A percentile compares a stretch with the other conserved stretches of the same genome.
These are phyloP conservation scores for Hanseniaspora hatyaiensis DNA, from an alignment of 805 yeast genomes.

Conservation along the genomic window DNA sequence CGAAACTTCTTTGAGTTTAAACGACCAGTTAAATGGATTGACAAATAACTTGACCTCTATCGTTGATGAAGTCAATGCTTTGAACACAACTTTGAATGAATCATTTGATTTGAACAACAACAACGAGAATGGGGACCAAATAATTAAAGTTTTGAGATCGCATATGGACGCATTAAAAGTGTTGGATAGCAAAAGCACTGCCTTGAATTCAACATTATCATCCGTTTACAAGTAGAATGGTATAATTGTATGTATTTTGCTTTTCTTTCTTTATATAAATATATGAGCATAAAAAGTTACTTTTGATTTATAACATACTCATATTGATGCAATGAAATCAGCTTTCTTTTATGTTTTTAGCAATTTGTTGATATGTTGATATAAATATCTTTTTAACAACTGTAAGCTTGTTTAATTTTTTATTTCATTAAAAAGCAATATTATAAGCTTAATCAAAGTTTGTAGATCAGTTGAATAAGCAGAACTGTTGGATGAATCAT, in stretches of 20 bases:
- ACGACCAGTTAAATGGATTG: slow-evolving; percentile 64
- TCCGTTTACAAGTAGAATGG: slow-evolving; percentile 19
- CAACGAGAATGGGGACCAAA: slow-evolving; percentile 41
- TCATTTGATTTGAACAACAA: slow-evolving; percentile 30
- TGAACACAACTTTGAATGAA: slow-evolving; percentile 68
- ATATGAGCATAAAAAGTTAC: background rate
- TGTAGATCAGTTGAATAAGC: slow-evolving; percentile 9
- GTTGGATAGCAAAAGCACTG: slow-evolving; percentile 62
- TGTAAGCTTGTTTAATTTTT: background rate
- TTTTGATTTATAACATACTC: background rate
- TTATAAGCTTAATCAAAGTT: slow-evolving; percentile 1
- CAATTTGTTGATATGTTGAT: background rate
- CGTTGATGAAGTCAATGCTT: slow-evolving; percentile 71
- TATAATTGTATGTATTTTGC: background rate
- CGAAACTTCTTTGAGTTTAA: slow-evolving; percentile 71
- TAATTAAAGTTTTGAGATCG: slow-evolving; percentile 70
- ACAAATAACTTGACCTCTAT: slow-evolving; percentile 66
- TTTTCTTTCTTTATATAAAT: too few species aligned
- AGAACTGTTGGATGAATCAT: background rate
- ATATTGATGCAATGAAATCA: too few species aligned
- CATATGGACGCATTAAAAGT: slow-evolving; percentile 84
- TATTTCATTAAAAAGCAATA: slow-evolving; percentile 7
- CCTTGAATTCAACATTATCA: slow-evolving; percentile 55
- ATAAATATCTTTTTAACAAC: background rate
- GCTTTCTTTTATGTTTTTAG: background rate